phyloP scores from a whole-genome alignment of 495 filamentous ascomycete species.

The Lophium mytilinum region DNA sequence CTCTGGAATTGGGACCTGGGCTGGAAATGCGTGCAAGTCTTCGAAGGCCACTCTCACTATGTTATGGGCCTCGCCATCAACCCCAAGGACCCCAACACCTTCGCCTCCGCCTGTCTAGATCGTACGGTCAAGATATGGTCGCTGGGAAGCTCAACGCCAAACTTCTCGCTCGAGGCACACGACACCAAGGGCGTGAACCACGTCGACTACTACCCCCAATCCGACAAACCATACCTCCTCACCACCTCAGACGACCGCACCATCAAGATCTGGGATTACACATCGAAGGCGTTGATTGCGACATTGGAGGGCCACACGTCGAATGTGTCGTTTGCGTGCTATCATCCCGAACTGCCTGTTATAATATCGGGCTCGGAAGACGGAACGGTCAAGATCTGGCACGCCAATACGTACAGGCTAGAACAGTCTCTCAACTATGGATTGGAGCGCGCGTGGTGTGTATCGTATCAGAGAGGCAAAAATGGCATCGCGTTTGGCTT shows the following conservation, averaged over 20 bases:
- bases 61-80: slow-evolving; percentile 99
- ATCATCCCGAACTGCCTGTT: slow-evolving; percentile 92
- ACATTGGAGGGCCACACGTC: slow-evolving; percentile 95
- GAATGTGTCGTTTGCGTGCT: slow-evolving; percentile 98
- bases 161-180: slow-evolving; percentile 94
- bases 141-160: slow-evolving; percentile 78
- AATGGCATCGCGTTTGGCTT: slow-evolving; percentile 95
- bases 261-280: slow-evolving; percentile 92
- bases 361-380: slow-evolving; percentile 99
- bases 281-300: slow-evolving; percentile 64
- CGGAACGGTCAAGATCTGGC: slow-evolving; percentile 97
- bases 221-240: slow-evolving; percentile 93
- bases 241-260: slow-evolving; percentile 83
- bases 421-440: slow-evolving; percentile 96
- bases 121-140: slow-evolving; percentile 98
- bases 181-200: slow-evolving; percentile 98
- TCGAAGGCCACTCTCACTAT: slow-evolving; percentile 96
- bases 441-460: slow-evolving; percentile 94
- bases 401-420: slow-evolving; percentile 90
- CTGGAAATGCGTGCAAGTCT: slow-evolving; percentile 97
- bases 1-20: slow-evolving; percentile 98
- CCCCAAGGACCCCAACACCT: slow-evolving; percentile 97
- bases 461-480: slow-evolving; percentile 84
- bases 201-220: slow-evolving; percentile 94
- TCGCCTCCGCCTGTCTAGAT: slow-evolving; percentile 93